A percentile compares a stretch with the other conserved stretches of the same genome.
phyloP scores from a whole-genome alignment of 192 early-diverging fungal species.

The Mortierella hygrophila region DNA sequence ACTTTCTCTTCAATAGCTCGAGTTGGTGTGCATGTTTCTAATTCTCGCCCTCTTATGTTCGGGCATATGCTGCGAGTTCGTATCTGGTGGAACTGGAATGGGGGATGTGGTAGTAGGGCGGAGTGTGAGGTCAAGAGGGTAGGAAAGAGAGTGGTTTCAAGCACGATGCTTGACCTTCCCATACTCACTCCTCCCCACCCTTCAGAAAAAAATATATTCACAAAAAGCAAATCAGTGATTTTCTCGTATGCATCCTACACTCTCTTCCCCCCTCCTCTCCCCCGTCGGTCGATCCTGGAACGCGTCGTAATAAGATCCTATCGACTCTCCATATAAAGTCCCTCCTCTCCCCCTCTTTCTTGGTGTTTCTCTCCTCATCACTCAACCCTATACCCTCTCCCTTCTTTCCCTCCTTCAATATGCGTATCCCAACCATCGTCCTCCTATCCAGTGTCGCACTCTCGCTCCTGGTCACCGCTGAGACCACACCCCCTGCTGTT shows the following conservation, averaged over 20 bases:
- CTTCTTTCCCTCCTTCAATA: neutral
- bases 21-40: neutral
- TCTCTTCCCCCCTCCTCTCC: neutral
- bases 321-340: neutral
- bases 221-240: neutral
- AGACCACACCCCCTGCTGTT: neutral
- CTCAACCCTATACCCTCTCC: neutral
- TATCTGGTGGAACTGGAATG: slow-evolving; percentile 3
- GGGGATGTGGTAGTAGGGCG: neutral
- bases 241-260: neutral
- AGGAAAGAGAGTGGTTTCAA: neutral
- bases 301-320: neutral
- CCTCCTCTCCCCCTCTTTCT: too few species aligned
- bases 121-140: neutral
- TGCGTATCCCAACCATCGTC: slow-evolving; percentile 23
- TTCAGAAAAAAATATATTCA: neutral
- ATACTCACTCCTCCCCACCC: neutral
- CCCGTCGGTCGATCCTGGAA: slow-evolving; percentile 4
- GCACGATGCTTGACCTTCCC: too few species aligned
- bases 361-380: neutral
- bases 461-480: slow-evolving; percentile 17
- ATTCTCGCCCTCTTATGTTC: neutral
- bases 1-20: neutral
- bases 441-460: slow-evolving; percentile 28
- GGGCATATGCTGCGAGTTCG: neutral